Percentiles rank a stretch among this genome's conserved stretches.
phyloP scores from a whole-genome alignment of 108 stramenopile genomes.

The Schizochytrium sp. region DNA sequence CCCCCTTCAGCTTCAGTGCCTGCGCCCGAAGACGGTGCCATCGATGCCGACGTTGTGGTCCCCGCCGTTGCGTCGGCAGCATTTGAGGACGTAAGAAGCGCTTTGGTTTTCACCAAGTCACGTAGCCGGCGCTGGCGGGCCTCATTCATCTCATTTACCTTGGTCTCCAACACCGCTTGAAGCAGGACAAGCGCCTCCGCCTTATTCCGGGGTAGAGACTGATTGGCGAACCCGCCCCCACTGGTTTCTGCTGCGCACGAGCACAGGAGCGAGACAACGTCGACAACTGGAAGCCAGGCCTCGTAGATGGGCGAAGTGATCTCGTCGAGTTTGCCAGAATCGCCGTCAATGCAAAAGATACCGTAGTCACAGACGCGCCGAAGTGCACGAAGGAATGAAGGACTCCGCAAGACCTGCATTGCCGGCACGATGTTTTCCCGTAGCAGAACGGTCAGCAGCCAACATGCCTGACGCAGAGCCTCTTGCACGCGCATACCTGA shows the following conservation, averaged over 20 bases:
- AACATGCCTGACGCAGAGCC: not conserved
- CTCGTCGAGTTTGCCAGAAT: not conserved
- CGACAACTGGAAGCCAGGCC: not conserved
- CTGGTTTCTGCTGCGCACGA: not conserved
- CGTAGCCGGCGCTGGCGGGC: not conserved
- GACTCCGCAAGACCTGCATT: not conserved
- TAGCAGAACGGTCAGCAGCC: not conserved
- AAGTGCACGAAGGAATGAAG: not conserved
- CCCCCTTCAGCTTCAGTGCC: too few relatives aligned
- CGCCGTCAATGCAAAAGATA: not conserved
- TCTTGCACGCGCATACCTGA: not conserved
- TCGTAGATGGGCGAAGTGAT: not conserved
- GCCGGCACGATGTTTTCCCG: not conserved
- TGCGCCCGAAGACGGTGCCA: too few relatives aligned
- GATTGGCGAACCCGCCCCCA: not conserved
- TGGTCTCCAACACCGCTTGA: not conserved
- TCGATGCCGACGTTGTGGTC: not conserved
- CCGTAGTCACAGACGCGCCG: not conserved
- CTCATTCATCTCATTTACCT: constrained; percentile 1
- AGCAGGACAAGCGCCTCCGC: not conserved
- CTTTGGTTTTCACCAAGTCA: not conserved
- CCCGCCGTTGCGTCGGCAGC: not conserved
- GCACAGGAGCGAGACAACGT: not conserved
- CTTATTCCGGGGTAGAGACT: not conserved
- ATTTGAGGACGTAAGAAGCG: not conserved